A percentile compares a stretch with the other conserved stretches of the same genome.
These are phyloP conservation scores for Moesziomyces sp. DNA, from an alignment of 1,284 basidiomycete genomes.

Conservation along the genomic window DNA sequence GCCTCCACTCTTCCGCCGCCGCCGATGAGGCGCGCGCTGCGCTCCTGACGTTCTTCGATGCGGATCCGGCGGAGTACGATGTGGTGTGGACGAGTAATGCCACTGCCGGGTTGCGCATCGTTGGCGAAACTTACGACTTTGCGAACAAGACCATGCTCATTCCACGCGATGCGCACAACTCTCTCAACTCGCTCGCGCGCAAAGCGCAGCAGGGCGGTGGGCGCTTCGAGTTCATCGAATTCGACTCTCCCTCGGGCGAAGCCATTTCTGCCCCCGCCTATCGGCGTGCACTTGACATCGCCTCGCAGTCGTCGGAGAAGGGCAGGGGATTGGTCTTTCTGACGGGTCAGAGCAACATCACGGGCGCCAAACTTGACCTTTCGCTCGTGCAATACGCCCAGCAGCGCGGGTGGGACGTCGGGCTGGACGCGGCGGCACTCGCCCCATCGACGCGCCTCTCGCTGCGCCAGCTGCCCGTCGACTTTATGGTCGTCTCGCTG, in stretches of 20 bases:
- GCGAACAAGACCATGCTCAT: slow-evolving; percentile 4
- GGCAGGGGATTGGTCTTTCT: slow-evolving; percentile 29
- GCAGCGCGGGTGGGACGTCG: slow-evolving; percentile 12
- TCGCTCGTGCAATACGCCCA: background rate
- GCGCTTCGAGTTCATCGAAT: slow-evolving; percentile 15
- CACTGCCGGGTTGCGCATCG: slow-evolving; percentile 15
- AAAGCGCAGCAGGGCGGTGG: slow-evolving; percentile 6
- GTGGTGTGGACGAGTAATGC: slow-evolving; percentile 38
- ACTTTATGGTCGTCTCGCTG: slow-evolving; percentile 29
- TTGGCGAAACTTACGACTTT: slow-evolving; percentile 31
- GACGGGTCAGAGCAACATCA: slow-evolving; percentile 37
- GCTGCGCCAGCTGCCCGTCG: slow-evolving; percentile 2
- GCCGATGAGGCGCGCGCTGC: slow-evolving; percentile 10
- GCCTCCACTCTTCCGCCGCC: background rate
- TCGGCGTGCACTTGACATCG: background rate
- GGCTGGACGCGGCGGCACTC: slow-evolving; percentile 30
- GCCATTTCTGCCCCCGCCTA: slow-evolving; percentile 7
- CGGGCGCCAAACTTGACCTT: slow-evolving; percentile 22
- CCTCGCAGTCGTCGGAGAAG: background rate
- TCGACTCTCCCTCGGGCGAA: slow-evolving; percentile 6
- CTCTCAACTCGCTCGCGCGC: slow-evolving; percentile 19
- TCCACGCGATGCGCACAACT: slow-evolving; percentile 37
- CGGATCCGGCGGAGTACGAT: slow-evolving; percentile 18
- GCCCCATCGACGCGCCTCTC: slow-evolving; percentile 24
- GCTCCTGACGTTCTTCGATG: slow-evolving; percentile 28